Evolutionary conservation across 2,329 filamentous ascomycete genomes (phyloP).

Genomic region (Nemania abortiva): DNA sequence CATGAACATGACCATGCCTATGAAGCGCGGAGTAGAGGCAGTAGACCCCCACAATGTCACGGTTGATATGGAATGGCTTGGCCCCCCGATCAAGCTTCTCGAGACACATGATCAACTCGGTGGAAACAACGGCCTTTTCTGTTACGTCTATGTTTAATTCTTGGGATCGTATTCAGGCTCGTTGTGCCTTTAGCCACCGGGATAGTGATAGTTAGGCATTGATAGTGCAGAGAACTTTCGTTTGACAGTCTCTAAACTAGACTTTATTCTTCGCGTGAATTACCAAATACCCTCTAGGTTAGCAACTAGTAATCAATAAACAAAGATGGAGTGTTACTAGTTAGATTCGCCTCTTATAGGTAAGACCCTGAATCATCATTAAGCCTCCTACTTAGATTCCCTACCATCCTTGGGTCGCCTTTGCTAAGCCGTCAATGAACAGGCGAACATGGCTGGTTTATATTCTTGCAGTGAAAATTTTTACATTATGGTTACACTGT

Average conservation of each 20-base stretch:
- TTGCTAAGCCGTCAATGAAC: neutral
- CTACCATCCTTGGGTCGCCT: neutral
- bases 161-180: neutral
- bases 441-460: neutral
- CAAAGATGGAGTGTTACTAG: neutral
- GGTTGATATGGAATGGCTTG: slow-evolving; percentile 50
- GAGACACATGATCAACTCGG: slow-evolving; percentile 50
- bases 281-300: neutral
- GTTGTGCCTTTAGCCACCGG: neutral
- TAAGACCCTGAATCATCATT: neutral
- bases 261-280: neutral
- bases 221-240: neutral
- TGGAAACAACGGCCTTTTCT: slow-evolving; percentile 47
- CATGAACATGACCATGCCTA: slow-evolving; percentile 44
- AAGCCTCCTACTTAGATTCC: neutral
- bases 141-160: slow-evolving; percentile 48
- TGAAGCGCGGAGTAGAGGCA: slow-evolving; percentile 33
- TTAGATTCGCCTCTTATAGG: neutral
- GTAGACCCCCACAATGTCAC: slow-evolving; percentile 41
- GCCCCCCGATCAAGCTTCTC: slow-evolving; percentile 45
- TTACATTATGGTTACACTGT: neutral
- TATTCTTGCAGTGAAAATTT: neutral
- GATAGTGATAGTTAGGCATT: slow-evolving; percentile 4
- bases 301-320: no score
- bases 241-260: neutral